Conservation (phyloP, 2,329 filamentous ascomycete species). For the Bipolaris zeicola region DNA sequence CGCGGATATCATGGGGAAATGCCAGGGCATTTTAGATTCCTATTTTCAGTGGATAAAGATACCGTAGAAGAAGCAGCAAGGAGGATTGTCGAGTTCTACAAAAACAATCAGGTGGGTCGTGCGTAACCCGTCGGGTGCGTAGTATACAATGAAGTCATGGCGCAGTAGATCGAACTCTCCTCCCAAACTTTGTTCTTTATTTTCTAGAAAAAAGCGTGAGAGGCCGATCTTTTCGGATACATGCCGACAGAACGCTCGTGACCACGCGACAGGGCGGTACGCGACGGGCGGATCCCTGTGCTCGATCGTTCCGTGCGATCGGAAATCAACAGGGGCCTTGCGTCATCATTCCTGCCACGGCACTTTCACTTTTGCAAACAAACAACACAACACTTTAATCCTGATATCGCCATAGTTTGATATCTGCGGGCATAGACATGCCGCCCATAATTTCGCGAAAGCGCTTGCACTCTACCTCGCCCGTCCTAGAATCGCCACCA, state of each 20-base stretch:
- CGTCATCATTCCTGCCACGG: slow-evolving; percentile 31
- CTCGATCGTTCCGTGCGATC: slow-evolving; percentile 29
- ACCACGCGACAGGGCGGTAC: slow-evolving; percentile 19
- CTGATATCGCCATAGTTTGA: slow-evolving; percentile 8
- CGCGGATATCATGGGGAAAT: slow-evolving; percentile 45
- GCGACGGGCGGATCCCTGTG: slow-evolving; percentile 21
- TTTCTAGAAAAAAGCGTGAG: background rate
- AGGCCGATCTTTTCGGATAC: too few species aligned
- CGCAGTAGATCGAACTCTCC: background rate
- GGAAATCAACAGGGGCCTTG: slow-evolving; percentile 22
- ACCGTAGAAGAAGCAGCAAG: slow-evolving; percentile 45
- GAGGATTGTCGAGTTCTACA: slow-evolving; percentile 17
- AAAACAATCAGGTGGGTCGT: background rate
- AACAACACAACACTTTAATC: background rate
- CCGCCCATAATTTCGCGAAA: slow-evolving; percentile 72
- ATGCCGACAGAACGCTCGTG: slow-evolving; percentile 15
- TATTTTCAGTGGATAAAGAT: slow-evolving; percentile 47
- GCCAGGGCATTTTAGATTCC: slow-evolving; percentile 52
- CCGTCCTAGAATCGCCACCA: slow-evolving; percentile 45
- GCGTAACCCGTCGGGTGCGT: background rate
- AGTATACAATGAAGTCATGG: background rate
- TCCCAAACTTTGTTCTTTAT: background rate
- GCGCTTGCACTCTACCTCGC: slow-evolving; percentile 59
- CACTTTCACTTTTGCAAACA: background rate
- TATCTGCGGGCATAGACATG: slow-evolving; percentile 54